Evolutionary conservation across 352 stramenopile species (phyloP).

Genomic region (Pythium guiyangense): DNA sequence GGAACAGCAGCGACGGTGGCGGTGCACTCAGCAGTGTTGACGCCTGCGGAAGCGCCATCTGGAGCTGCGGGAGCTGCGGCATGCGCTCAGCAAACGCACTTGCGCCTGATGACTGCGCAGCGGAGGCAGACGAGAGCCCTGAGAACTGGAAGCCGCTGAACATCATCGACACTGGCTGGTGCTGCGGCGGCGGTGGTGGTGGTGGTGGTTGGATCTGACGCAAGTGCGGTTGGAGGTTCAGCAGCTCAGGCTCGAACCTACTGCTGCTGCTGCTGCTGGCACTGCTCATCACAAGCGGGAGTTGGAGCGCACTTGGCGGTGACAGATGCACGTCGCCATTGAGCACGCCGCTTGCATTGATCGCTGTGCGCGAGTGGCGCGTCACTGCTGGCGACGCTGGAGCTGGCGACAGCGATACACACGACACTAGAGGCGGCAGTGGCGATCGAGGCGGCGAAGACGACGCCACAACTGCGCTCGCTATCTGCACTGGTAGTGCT

Average conservation of each 20-base stretch:
- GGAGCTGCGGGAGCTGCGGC: conserved; percentile 43
- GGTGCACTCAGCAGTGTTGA: conserved; percentile 40
- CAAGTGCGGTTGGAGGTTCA: conserved; percentile 17
- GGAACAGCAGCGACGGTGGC: conserved; percentile 26
- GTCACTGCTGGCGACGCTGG: neutral
- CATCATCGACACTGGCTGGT: neutral
- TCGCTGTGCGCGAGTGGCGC: conserved; percentile 3
- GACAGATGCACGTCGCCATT: conserved; percentile 3
- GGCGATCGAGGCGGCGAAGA: neutral
- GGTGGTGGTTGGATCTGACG: conserved; percentile 15
- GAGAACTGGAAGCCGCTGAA: conserved; percentile 29
- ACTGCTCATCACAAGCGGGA: conserved; percentile 5
- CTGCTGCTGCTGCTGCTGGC: no score
- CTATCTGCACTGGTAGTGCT: neutral
- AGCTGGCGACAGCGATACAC: neutral
- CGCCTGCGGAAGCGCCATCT: conserved; percentile 41
- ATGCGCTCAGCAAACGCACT: conserved; percentile 23
- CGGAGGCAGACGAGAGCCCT: conserved; percentile 18
- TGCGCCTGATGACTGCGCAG: conserved; percentile 9
- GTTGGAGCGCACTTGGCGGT: conserved; percentile 3
- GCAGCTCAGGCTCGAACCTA: conserved; percentile 15
- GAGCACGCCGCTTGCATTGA: conserved; percentile 11
- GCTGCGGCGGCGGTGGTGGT: conserved; percentile 3
- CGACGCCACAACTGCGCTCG: no score
- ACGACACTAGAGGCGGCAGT: neutral